Conservation (phyloP, 768 basidiomycete genomes). For the Mycena amicta region DNA sequence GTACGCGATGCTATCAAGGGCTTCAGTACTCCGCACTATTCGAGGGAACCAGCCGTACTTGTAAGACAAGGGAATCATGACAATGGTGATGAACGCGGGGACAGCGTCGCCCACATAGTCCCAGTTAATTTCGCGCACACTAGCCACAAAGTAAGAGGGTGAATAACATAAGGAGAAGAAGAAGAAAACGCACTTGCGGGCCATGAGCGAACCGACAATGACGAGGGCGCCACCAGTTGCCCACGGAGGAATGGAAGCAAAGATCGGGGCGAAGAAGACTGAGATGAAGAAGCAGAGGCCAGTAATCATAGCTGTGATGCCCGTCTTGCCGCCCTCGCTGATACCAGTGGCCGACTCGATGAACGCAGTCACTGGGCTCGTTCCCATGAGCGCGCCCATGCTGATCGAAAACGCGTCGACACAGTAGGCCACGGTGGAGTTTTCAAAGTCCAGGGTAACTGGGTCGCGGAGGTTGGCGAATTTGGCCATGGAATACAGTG, state of each 20-base stretch:
- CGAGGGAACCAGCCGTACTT: conserved; percentile 49
- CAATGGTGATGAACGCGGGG: conserved; percentile 81
- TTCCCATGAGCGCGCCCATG: conserved; percentile 80
- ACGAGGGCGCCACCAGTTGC: conserved; percentile 86
- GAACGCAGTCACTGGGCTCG: conserved; percentile 81
- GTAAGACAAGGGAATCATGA: conserved; percentile 78
- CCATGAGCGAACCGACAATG: conserved; percentile 86
- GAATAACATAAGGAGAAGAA: background rate
- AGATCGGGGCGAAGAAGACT: conserved; percentile 87
- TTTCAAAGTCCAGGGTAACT: conserved; percentile 85
- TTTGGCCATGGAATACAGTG: conserved; percentile 89
- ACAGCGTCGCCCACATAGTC: conserved; percentile 83
- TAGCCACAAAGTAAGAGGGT: conserved; percentile 26
- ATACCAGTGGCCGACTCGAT: conserved; percentile 47
- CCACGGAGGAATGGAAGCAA: conserved; percentile 85
- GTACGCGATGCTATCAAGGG: conserved; percentile 70
- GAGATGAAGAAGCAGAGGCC: conserved; percentile 81
- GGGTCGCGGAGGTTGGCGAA: conserved; percentile 86
- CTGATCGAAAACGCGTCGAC: conserved; percentile 81
- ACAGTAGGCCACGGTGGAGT: conserved; percentile 82
- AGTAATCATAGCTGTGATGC: conserved; percentile 73
- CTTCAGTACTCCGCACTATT: conserved; percentile 2
- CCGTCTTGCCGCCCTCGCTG: conserved; percentile 85
- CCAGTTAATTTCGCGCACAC: conserved; percentile 87
- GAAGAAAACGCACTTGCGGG: conserved; percentile 60